Evolutionary conservation across 805 yeast species (phyloP), one percentile per base, ranked within the genome.

Genomic region (Metahyphopichia silvanorum): DNA sequence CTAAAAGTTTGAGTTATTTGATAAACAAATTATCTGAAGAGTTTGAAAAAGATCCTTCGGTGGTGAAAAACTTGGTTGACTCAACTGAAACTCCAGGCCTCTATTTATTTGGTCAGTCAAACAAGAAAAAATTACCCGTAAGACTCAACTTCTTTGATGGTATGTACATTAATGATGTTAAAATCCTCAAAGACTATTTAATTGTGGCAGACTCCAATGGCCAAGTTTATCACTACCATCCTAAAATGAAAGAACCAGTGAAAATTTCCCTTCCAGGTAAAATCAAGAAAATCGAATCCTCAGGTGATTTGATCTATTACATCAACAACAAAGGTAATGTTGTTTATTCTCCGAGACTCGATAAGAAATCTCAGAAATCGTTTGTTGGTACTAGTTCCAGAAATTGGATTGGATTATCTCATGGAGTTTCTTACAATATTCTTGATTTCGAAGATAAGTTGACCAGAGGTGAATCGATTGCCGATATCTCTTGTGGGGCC

Each of bases 161-260:
- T 24, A 69, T 70, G 59, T 46, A 64, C 11, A 55, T 86, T 19
- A 66, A 71, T 29, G 82, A 77, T 47, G 76, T 89, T 4, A 62
- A 67, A 14, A 49, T 86, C 2, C 63, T 69, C 16, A 68, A 66
- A 4, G 57, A 51, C 33, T 55, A 57, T 10, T 61, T 76, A 6
- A 79, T 74, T 18, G 87, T 87, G 0, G 74, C 86, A 12, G 75
- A 79, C 39, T 67, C 69, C 1, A 73, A 71, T 11, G 98, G 97
- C 13, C 74, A 82, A 47, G 66, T 87, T 20, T 78, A 77, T 34
- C 84, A 82, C 50, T 86, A 89, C 85, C 77, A 79, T n/a, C 47
- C 55, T 18, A 73, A 69, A 1, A 50, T 49, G 33, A 49, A 56
- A 26, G 37, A 44, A 11, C 54, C 63, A 36, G 33, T 44, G 15